Evolutionary conservation across 768 basidiomycete genomes (phyloP).

Genomic region (Royoungia palumana): DNA sequence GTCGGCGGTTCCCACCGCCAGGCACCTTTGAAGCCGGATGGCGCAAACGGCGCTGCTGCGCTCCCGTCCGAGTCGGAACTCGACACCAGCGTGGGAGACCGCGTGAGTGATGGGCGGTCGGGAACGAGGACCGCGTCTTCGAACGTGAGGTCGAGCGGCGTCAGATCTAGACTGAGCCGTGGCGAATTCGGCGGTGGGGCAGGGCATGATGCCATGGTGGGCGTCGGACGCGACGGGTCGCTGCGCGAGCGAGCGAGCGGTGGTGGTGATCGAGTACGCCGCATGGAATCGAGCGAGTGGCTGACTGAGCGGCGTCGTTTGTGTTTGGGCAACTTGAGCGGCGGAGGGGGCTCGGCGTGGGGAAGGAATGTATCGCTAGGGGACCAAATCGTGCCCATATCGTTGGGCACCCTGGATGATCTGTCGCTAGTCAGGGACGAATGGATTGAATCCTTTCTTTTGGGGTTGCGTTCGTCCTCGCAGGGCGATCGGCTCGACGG

Average conservation of each 20-base stretch:
- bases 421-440: too few species aligned
- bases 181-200: not conserved
- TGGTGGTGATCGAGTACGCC: not conserved
- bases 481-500: not conserved
- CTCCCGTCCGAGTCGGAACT: not conserved
- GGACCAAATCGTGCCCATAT: constrained; percentile 10
- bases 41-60: not conserved
- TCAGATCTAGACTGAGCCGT: not conserved
- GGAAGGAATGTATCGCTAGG: constrained; percentile 20
- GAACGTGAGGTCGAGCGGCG: not conserved
- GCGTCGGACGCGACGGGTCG: not conserved
- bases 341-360: constrained; percentile 17
- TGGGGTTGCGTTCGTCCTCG: not conserved
- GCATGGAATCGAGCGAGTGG: not conserved
- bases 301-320: constrained; percentile 5
- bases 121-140: not conserved
- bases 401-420: not conserved
- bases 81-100: not conserved
- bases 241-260: not conserved
- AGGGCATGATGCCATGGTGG: not conserved
- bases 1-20: constrained; percentile 24
- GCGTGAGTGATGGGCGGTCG: not conserved
- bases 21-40: not conserved
- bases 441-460: not conserved
- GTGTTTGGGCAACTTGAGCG: constrained; percentile 11